These are phyloP conservation scores for Hymenoscyphus albidus DNA, from an alignment of 2,329 filamentous ascomycete genomes.

Conservation along the genomic window DNA sequence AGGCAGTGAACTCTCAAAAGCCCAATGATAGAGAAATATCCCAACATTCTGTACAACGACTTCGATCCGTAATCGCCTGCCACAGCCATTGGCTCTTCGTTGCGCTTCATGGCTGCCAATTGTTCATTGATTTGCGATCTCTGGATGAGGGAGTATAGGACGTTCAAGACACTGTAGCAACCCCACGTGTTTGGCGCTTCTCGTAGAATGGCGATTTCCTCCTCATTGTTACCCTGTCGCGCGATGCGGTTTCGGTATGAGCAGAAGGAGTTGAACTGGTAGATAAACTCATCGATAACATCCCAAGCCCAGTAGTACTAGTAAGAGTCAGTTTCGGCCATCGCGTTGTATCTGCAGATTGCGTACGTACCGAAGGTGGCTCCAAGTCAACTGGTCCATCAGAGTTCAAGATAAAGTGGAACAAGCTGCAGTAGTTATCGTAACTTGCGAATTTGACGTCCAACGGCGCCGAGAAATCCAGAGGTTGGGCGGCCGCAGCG, in stretches of 20 bases:
- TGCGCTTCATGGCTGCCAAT: slow-evolving; percentile 87
- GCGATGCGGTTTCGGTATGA: slow-evolving; percentile 92
- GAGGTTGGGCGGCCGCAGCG: slow-evolving; percentile 83
- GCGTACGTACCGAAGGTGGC: slow-evolving; percentile 88
- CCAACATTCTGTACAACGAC: slow-evolving; percentile 95
- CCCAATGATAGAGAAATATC: slow-evolving; percentile 99
- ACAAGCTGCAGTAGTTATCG: slow-evolving; percentile 98
- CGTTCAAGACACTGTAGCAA: slow-evolving; percentile 98
- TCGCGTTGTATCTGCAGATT: slow-evolving; percentile 8
- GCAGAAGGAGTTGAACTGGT: slow-evolving; percentile 99
- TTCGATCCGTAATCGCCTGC: slow-evolving; percentile 94
- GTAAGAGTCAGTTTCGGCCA: slow-evolving; percentile 21
- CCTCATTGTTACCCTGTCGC: slow-evolving; percentile 76
- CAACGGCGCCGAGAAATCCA: slow-evolving; percentile 92
- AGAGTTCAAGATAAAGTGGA: slow-evolving; percentile 98
- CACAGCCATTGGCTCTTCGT: slow-evolving; percentile 81
- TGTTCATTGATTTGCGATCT: slow-evolving; percentile 98
- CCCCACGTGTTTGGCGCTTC: slow-evolving; percentile 99
- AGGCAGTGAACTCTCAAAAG: slow-evolving; percentile 93
- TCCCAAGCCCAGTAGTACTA: slow-evolving; percentile 99
- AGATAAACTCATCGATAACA: slow-evolving; percentile 99
- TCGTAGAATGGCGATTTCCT: slow-evolving; percentile 85
- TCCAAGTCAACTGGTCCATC: slow-evolving; percentile 98
- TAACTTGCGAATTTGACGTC: slow-evolving; percentile 99
- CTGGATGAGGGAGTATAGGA: slow-evolving; percentile 98